Evolutionary conservation across 179 eudicot species (phyloP).

Genomic region (Silene noctiflora): DNA sequence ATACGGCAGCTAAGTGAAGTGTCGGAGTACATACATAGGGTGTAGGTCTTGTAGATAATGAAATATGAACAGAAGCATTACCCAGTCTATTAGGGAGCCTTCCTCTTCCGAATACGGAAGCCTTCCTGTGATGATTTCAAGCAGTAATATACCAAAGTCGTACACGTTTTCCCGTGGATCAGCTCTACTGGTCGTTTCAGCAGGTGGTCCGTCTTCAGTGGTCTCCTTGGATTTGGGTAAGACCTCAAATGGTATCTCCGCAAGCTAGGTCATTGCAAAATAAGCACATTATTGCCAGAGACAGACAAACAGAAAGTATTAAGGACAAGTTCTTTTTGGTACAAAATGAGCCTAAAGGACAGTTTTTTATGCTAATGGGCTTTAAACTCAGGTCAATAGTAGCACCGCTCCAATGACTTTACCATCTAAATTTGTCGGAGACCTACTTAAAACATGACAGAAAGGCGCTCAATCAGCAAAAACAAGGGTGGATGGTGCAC

Average conservation of each 20-base stretch:
- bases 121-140: constrained; percentile 82
- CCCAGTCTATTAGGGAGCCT: constrained; percentile 71
- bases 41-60: neutral
- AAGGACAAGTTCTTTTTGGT: neutral
- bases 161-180: constrained; percentile 61
- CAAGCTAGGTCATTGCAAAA: constrained; percentile 40
- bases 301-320: neutral
- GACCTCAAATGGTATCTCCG: constrained; percentile 50
- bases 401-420: too few relatives aligned
- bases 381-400: too few relatives aligned
- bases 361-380: too few relatives aligned
- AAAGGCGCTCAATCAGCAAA: neutral
- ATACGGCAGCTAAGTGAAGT: too few relatives aligned
- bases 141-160: constrained; percentile 69
- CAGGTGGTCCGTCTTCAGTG: constrained; percentile 36
- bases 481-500: constrained; percentile 30
- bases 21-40: too few relatives aligned
- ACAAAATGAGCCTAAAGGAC: too few relatives aligned
- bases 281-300: neutral
- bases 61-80: constrained; percentile 26
- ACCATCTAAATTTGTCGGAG: too few relatives aligned
- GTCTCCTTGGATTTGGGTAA: constrained; percentile 30
- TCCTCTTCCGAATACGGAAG: constrained; percentile 58
- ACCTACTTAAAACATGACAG: neutral
- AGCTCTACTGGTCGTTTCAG: constrained; percentile 30